Evolutionary conservation across 108 stramenopile genomes (phyloP).

Genomic region (Fistulifera pelliculosa): DNA sequence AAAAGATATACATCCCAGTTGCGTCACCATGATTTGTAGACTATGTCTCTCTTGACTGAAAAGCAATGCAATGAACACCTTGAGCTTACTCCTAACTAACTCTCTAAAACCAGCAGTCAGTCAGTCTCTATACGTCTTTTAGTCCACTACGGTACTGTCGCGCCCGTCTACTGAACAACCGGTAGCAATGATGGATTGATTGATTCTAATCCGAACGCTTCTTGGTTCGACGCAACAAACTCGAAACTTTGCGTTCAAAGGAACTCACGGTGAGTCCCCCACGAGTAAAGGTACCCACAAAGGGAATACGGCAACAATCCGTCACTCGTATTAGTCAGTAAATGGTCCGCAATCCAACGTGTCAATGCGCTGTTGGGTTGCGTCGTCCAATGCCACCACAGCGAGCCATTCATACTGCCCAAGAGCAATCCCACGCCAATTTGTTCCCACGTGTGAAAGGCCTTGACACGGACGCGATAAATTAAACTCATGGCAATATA

Average conservation of each 20-base stretch:
- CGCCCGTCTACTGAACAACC: too few species aligned
- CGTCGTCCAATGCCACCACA: slow-evolving; percentile 37
- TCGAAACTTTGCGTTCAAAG: slow-evolving; percentile 58
- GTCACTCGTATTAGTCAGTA: slow-evolving; percentile 36
- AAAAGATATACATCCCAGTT: too few species aligned
- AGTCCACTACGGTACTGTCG: too few species aligned
- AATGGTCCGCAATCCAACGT: slow-evolving; percentile 15
- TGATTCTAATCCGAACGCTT: too few species aligned
- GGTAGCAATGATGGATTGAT: too few species aligned
- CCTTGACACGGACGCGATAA: slow-evolving; percentile 50
- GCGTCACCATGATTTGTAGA: too few species aligned
- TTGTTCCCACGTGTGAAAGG: slow-evolving; percentile 58
- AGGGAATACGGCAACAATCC: slow-evolving; percentile 42
- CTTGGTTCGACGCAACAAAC: not conserved
- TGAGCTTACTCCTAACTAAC: too few species aligned
- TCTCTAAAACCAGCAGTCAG: too few species aligned
- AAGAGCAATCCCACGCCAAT: slow-evolving; percentile 51
- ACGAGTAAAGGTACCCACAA: slow-evolving; percentile 54
- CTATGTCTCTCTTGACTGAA: too few species aligned
- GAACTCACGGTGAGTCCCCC: slow-evolving; percentile 65
- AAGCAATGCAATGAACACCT: too few species aligned
- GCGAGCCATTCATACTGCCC: slow-evolving; percentile 48
- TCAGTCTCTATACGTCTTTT: too few species aligned
- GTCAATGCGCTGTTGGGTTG: slow-evolving; percentile 8
- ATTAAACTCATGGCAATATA: slow-evolving; percentile 48